Base-by-base conservation (phyloP, 176 grass and related monocot genomes). In the Carex scoparia region DNA sequence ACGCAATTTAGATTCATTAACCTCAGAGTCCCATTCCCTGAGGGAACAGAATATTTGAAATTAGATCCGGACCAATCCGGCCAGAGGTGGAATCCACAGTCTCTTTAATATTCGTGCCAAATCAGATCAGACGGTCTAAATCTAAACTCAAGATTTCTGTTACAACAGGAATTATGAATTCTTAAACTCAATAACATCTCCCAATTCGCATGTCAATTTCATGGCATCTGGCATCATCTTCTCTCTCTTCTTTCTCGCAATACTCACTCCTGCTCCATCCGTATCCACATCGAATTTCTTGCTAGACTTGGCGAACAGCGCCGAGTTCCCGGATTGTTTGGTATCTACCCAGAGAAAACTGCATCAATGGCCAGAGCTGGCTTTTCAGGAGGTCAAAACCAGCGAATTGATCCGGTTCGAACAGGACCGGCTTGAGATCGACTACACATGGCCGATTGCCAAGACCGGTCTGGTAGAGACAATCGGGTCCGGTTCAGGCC, bases 281-380 rank as follows among this genome's bases (percentile, higher is more conserved):
- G 5, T 19, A 15, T 18, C 23, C 11, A 56, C 87, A 0, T 69
- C 76, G 0, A 46, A 38, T 3, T 89, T 90, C 27, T 83, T 97
- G 53, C 87, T 92, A 68, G 85, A 81, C 23, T 62, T 79, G 65
- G 94, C 94, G 18, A 89, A 89, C 2, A 82, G 48, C 68, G 69
- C 89, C 57, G 90, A 14, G 69, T 97, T 97, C 90, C 83, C 48
- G 3, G 88, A 69, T 77, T 97, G 94, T 92, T 31, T 91, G 80
- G 65, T 23, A 10, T 55, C 85, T 11, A 74, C 87, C 28, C 87
- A 90, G 10, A 86, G 94, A 32, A 84, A 53, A 16, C 82, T 94
- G 79, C 94, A 97, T 89, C 88, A 91, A 86, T 89, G 90, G 65
- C 94, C 94, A 78, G 94, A 97, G 86, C 82, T 97, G 16, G 88